These are phyloP conservation scores for Lipomyces starkeyi DNA, from an alignment of 805 yeast genomes.

Conservation along the genomic window DNA sequence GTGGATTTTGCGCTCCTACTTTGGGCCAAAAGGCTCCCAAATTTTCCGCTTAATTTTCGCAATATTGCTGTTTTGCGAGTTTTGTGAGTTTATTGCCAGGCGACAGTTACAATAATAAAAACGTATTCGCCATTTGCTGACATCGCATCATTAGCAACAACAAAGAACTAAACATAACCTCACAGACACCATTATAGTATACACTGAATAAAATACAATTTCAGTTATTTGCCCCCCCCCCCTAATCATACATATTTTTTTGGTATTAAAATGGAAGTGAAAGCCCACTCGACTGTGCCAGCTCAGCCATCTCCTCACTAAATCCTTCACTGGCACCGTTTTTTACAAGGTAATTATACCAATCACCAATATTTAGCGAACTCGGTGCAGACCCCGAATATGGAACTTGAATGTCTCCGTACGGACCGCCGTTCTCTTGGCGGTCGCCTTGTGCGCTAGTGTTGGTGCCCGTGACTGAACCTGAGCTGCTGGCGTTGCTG, in stretches of 20 bases:
- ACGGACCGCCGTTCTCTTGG: neutral
- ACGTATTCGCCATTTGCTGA: neutral
- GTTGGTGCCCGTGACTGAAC: neutral
- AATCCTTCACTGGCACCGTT: conserved; percentile 24
- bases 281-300: conserved; percentile 25
- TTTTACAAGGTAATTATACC: conserved; percentile 48
- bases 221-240: neutral
- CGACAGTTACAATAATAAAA: neutral
- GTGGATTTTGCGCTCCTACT: too few relatives aligned
- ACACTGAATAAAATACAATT: neutral
- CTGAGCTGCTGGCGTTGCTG: conserved; percentile 1
- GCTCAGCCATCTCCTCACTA: conserved; percentile 26
- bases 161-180: neutral
- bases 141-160: neutral
- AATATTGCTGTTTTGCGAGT: too few relatives aligned
- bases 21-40: too few relatives aligned
- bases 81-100: too few relatives aligned
- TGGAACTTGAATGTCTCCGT: neutral
- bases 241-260: conserved; percentile 1
- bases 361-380: conserved; percentile 48
- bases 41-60: too few relatives aligned
- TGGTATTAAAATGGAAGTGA: conserved; percentile 7
- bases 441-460: conserved; percentile 2
- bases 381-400: conserved; percentile 42
- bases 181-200: neutral